These are phyloP conservation scores for Limtongia smithiae DNA, from an alignment of 805 yeast species.

Conservation along the genomic window DNA sequence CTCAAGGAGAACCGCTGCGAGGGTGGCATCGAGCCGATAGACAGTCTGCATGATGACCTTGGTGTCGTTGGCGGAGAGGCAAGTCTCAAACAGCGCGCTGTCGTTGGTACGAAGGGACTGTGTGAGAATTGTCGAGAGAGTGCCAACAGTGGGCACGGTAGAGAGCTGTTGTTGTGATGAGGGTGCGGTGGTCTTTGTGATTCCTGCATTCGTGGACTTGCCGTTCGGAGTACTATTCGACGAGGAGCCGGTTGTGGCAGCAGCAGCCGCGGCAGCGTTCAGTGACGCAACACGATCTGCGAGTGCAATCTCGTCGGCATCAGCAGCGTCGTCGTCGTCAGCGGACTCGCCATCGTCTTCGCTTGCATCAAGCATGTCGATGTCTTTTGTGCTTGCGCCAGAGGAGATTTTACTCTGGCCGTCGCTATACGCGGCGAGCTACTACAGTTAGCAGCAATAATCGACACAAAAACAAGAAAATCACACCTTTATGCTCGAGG, in stretches of 20 bases:
- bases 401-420: constrained; percentile 35
- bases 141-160: constrained; percentile 53
- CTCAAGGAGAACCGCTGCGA: constrained; percentile 46
- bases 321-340: constrained; percentile 39
- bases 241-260: neutral
- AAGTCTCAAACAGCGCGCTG: constrained; percentile 78
- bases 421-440: constrained; percentile 35
- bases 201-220: neutral
- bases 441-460: neutral
- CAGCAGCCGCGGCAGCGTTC: constrained; percentile 23
- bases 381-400: constrained; percentile 35
- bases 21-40: constrained; percentile 48
- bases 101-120: constrained; percentile 90
- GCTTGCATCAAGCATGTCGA: constrained; percentile 31
- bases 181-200: neutral
- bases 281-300: constrained; percentile 42
- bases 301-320: constrained; percentile 45
- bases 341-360: constrained; percentile 6
- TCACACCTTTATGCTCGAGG: constrained; percentile 11
- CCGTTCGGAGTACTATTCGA: neutral
- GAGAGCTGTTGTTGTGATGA: neutral
- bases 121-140: constrained; percentile 75
- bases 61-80: constrained; percentile 54
- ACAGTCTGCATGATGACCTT: constrained; percentile 53
- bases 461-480: neutral